These are phyloP conservation scores for Scheffersomyces ergatensis DNA, from an alignment of 805 yeast genomes.

Conservation along the genomic window DNA sequence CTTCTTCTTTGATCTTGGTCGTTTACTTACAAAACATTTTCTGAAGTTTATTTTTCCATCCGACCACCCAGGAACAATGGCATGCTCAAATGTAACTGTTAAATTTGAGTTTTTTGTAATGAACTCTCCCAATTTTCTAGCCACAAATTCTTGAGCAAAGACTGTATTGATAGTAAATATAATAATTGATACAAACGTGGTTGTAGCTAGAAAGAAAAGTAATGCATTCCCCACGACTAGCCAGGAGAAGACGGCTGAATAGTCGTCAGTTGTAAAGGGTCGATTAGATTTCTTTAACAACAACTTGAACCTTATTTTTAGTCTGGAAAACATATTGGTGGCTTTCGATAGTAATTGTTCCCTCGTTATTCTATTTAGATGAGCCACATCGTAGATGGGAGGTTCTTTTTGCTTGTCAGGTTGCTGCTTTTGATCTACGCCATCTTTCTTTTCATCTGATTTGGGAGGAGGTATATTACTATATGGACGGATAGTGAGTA, in stretches of 20 bases:
- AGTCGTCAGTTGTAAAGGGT: slow-evolving; percentile 90
- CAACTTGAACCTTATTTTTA: slow-evolving; percentile 59
- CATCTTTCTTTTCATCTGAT: no score
- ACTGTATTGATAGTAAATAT: slow-evolving; percentile 78
- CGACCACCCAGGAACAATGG: slow-evolving; percentile 92
- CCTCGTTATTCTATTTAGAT: slow-evolving; percentile 11
- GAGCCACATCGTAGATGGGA: not conserved
- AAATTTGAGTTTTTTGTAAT: slow-evolving; percentile 81
- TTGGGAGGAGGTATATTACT: no score
- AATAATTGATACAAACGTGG: slow-evolving; percentile 83
- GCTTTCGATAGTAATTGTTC: slow-evolving; percentile 25
- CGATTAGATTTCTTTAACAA: slow-evolving; percentile 67
- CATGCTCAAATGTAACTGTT: slow-evolving; percentile 85
- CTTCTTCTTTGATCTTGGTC: slow-evolving; percentile 60
- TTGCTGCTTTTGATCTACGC: no score
- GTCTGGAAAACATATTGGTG: slow-evolving; percentile 25
- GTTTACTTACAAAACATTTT: slow-evolving; percentile 79
- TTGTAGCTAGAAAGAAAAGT: slow-evolving; percentile 80
- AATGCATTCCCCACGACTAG: slow-evolving; percentile 82
- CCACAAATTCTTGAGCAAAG: slow-evolving; percentile 85
- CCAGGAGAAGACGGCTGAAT: slow-evolving; percentile 90
- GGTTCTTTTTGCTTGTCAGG: not conserved
- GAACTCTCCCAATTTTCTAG: slow-evolving; percentile 74
- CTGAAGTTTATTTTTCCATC: slow-evolving; percentile 81
- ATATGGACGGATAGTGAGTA: no score